Conservation (phyloP, 345 rosid species). For the Dipteronia dyeriana region DNA sequence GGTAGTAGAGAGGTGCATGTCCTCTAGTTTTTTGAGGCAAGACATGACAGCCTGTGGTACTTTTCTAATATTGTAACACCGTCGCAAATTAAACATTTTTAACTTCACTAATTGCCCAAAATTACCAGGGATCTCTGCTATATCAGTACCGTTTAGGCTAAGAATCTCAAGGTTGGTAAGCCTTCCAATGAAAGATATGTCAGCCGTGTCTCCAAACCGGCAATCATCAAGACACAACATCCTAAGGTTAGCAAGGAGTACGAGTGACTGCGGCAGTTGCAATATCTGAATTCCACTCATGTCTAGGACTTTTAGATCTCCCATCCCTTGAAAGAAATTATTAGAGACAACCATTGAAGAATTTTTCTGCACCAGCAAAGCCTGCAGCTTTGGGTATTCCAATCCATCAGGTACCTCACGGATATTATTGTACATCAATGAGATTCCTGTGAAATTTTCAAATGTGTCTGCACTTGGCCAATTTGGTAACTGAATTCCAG, state of each 20-base stretch:
- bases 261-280: neutral
- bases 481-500: neutral
- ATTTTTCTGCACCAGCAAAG: neutral
- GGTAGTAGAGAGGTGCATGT: neutral
- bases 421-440: neutral
- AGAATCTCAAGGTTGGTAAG: too few relatives aligned
- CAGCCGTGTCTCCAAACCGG: neutral
- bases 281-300: neutral
- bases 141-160: too few relatives aligned
- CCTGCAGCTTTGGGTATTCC: constrained; percentile 2
- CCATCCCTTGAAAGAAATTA: neutral
- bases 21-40: neutral
- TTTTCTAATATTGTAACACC: neutral
- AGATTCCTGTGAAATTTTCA: neutral
- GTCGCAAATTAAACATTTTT: neutral
- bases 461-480: neutral
- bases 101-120: neutral
- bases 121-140: neutral
- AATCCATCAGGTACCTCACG: neutral
- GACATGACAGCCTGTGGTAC: neutral
- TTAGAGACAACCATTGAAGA: neutral
- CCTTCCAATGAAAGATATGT: too few relatives aligned
- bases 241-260: neutral
- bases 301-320: neutral
- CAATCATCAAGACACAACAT: neutral